Base-by-base conservation (phyloP, 169 alveolate genomes). In the Plasmodium inui region DNA sequence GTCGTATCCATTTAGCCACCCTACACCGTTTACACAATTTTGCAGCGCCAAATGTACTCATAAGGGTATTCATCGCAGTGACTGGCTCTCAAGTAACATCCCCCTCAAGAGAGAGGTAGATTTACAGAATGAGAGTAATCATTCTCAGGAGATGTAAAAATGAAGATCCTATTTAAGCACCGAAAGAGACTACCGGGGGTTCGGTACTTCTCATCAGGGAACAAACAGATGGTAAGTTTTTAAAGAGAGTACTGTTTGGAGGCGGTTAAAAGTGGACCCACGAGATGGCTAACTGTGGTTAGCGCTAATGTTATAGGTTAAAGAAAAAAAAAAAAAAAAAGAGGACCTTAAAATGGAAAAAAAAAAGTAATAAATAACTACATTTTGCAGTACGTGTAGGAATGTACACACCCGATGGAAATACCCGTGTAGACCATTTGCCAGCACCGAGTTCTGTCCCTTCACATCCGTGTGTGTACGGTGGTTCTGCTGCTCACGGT, bases 211-310 rank as follows among this genome's bases (percentile, higher is more conserved):
- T 88, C 94, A 26, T 30, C 90, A 22, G 30, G 41, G 26, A 50
- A 41, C n/a, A 79, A 88, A 30, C 72, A 50, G 41, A 88, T 79
- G 94, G 94, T 88, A 70, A 70, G 55, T 44, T 34, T 74, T 32
- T 17, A 19, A 74, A 32, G 22, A 73, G 1, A 8, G 17, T 67
- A 17, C 76, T 26, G n/a, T 22, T 67, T 50, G 61, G 61, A 67
- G 37, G 37, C 76, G 32, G 39, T 67, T 67, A 17, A 67, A 67
- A n/a, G 37, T 67, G 37, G 76, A 28, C 17, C 37, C 76, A 67
- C 37, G 37, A 67, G 76, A 67, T 61, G 76, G 39, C 22, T 67
- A 19, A 67, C 76, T 22, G 37, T 67, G n/a, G 30, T 26, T 28
- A 67, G 41, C 12, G n/a, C 39, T 4, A 26, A 67, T 67, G 19